These are phyloP conservation scores for Aspergillus fructus DNA, from an alignment of 2,329 filamentous ascomycete genomes.

Conservation along the genomic window DNA sequence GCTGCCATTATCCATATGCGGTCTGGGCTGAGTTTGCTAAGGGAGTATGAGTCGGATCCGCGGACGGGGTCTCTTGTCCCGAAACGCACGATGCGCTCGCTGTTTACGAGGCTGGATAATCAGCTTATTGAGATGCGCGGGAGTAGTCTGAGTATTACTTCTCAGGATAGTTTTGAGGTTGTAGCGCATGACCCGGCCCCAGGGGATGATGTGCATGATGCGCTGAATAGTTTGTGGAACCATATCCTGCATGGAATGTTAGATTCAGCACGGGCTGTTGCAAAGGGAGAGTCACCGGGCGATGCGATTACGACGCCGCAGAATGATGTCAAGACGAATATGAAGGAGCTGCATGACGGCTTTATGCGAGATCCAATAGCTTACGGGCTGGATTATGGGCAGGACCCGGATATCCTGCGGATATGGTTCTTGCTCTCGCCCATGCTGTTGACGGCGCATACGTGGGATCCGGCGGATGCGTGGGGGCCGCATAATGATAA, in stretches of 20 bases:
- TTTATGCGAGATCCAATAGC: not conserved
- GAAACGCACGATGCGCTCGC: not conserved
- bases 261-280: not conserved
- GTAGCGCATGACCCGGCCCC: not conserved
- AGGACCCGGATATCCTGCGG: slow-evolving; percentile 4
- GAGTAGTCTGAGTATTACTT: not conserved
- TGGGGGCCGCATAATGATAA: slow-evolving; percentile 7
- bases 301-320: not conserved
- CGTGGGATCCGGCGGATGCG: slow-evolving; percentile 5
- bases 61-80: not conserved
- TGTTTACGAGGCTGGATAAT: slow-evolving; percentile 9
- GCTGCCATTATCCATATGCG: slow-evolving; percentile 7
- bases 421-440: slow-evolving; percentile 6
- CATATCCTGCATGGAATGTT: slow-evolving; percentile 6
- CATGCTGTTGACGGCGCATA: slow-evolving; percentile 3
- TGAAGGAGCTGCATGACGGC: not conserved
- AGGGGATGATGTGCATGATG: not conserved
- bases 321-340: not conserved
- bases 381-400: not conserved
- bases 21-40: slow-evolving; percentile 4
- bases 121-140: slow-evolving; percentile 9
- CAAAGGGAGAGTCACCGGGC: not conserved
- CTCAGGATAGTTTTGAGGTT: not conserved
- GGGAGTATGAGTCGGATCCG: slow-evolving; percentile 1
- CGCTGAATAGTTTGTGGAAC: slow-evolving; percentile 4